A percentile compares a stretch with the other conserved stretches of the same genome.
Evolutionary conservation across 1,284 basidiomycete genomes (phyloP).

Genomic region (Cystobasidium pallidum): DNA sequence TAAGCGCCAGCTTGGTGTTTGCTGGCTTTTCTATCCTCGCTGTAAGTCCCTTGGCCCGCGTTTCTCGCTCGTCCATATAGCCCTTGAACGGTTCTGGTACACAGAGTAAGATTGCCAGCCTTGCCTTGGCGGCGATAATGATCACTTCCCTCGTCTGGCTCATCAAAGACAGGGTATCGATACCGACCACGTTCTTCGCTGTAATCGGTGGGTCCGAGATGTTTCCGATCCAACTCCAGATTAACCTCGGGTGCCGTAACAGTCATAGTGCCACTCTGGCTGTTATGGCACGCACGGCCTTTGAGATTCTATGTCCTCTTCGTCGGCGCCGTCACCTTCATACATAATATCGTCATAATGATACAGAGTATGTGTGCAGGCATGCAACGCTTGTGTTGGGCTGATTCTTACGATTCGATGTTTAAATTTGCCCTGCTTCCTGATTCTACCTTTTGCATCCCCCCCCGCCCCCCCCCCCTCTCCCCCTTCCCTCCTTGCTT

Average conservation of each 20-base stretch:
- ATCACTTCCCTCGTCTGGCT: conserved; percentile 19
- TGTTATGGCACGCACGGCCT: conserved; percentile 31
- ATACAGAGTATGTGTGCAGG: conserved; percentile 6
- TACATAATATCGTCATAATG: conserved; percentile 21
- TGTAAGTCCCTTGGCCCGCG: neutral
- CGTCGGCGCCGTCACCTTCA: conserved; percentile 16
- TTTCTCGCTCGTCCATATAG: neutral
- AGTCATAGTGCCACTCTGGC: conserved; percentile 32
- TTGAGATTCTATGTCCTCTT: conserved; percentile 39
- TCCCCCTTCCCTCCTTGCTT: no score
- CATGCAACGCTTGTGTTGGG: neutral
- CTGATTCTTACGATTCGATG: no score
- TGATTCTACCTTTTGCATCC: no score
- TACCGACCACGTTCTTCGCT: conserved; percentile 34
- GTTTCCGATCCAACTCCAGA: neutral
- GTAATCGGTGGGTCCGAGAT: conserved; percentile 5
- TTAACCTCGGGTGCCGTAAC: no score
- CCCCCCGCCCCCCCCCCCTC: no score
- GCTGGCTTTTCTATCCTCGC: conserved; percentile 35
- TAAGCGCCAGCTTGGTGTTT: conserved; percentile 23
- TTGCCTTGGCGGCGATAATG: conserved; percentile 16
- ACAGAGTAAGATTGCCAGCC: conserved; percentile 40
- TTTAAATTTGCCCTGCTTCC: no score
- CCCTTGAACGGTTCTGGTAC: neutral
- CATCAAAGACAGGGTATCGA: conserved; percentile 18